A percentile compares a stretch with the other conserved stretches of the same genome.
Evolutionary conservation across 2,329 filamentous ascomycete species (phyloP).

Genomic region (Diaporthe sp.): DNA sequence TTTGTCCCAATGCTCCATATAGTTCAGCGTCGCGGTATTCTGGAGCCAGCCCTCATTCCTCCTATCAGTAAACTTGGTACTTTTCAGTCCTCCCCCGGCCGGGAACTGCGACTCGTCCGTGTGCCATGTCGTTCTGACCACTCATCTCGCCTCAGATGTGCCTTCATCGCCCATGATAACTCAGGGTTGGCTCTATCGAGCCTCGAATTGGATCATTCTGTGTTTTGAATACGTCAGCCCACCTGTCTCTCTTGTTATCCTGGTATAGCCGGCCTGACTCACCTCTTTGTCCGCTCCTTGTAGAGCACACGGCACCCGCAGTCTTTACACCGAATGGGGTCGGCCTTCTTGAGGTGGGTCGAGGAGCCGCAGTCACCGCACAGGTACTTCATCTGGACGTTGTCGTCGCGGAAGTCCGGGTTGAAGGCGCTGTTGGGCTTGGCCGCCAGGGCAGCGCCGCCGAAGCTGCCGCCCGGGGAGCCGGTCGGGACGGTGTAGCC

Average conservation of each 20-base stretch:
- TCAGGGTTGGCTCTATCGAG: conserved; percentile 69
- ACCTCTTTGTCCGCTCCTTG: conserved; percentile 98
- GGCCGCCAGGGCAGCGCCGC: conserved; percentile 49
- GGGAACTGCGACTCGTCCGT: background rate
- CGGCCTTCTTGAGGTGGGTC: conserved; percentile 81
- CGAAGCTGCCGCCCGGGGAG: conserved; percentile 57
- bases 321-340: conserved; percentile 89
- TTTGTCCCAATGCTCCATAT: background rate
- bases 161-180: background rate
- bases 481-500: conserved; percentile 80
- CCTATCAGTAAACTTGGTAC: background rate
- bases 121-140: background rate
- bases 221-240: conserved; percentile 44
- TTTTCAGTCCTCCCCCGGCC: background rate
- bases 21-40: background rate
- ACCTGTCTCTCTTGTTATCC: background rate
- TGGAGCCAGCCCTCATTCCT: background rate
- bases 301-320: conserved; percentile 97
- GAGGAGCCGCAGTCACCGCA: conserved; percentile 90
- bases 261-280: conserved; percentile 51
- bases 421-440: conserved; percentile 59
- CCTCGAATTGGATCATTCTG: conserved; percentile 99
- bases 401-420: conserved; percentile 59
- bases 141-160: no score
- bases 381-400: conserved; percentile 75